Evolutionary conservation across 768 basidiomycete species (phyloP), one percentile per base, ranked within the genome.

Genomic region (Kwoniella mangroviensis): DNA sequence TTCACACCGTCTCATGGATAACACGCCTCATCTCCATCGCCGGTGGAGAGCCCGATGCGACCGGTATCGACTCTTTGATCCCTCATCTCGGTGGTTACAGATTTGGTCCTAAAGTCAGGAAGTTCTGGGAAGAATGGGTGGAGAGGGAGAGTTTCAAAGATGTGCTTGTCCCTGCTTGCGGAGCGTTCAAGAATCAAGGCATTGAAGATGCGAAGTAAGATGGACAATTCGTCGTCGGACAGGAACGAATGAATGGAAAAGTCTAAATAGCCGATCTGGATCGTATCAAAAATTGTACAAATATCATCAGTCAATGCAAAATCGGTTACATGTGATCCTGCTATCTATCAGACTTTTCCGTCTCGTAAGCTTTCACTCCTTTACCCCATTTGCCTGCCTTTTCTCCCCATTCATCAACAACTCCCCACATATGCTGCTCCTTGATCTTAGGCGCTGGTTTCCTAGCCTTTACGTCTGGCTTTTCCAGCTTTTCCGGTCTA

Each of bases 1-100:
- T 93, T 65, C 92, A 93, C 77, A 86, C 93, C 21, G 89, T 88
- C 10, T 89, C 88, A 28, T 95, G 92, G 92, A 79, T 94, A 41
- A 84, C 88, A 11, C 86, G 88, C 28, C 73, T 93, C 4, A 87
- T 89, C 22, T 80, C 75, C 60, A 84, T 92, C 21, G 85, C 87
- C 0, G 91, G 90, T 1, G 91, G 88, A 0, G 80, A 80, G 26
- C 79, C 75, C 0, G 81, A 70, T 34, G 57, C 73, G 11, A 54
- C 58, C 3, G 83, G 79, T 26, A 70, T 83, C 63, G 73, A 75
- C 52, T 66, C 70, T 17, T 66, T 84, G 52, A 76, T 82, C 53
- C 87, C 90, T 51, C 86, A 87, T 72, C 89, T 91, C 2, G 83
- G 85, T 51, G 75, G 79, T 11, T 75, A 82, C 58, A 81, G 76